A percentile compares a stretch with the other conserved stretches of the same genome.
Evolutionary conservation across 73 alveolate genomes (phyloP).

Genomic region (Uronychia setigera): DNA sequence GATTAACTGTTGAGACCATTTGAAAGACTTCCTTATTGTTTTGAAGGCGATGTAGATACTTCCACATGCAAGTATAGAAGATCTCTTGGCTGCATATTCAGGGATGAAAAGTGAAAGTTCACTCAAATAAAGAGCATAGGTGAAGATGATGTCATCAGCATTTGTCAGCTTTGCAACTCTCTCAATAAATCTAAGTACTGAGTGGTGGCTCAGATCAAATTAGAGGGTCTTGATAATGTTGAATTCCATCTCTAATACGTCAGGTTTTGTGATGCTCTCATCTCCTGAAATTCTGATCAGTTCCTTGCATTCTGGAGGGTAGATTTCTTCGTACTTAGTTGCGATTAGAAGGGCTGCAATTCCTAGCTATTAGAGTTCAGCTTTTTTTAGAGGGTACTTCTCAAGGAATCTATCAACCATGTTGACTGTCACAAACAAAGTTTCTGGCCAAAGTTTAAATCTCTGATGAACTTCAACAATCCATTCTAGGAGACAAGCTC

Average conservation of each 20-base stretch:
- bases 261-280: conserved; percentile 86
- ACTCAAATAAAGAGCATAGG: conserved; percentile 6
- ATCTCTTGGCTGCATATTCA: conserved; percentile 54
- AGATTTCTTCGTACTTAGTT: conserved; percentile 94
- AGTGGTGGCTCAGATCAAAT: conserved; percentile 59
- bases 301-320: conserved; percentile 83
- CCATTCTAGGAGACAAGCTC: conserved; percentile 11
- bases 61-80: conserved; percentile 73
- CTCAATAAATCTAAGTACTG: conserved; percentile 71
- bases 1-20: conserved; percentile 68
- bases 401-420: not conserved
- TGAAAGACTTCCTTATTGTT: conserved; percentile 59
- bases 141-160: conserved; percentile 51
- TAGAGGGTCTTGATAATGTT: conserved; percentile 65
- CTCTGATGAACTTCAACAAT: not conserved
- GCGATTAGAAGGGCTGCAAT: conserved; percentile 91
- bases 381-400: conserved; percentile 4
- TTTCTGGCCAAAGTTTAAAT: not conserved
- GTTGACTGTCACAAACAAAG: not conserved
- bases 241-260: conserved; percentile 82
- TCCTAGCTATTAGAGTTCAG: conserved; percentile 51
- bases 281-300: conserved; percentile 74
- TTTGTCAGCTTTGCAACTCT: conserved; percentile 57
- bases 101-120: conserved; percentile 62
- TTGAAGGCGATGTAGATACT: conserved; percentile 70